These are phyloP conservation scores for Globisporangium emineosum DNA, from an alignment of 352 stramenopile species.

Conservation along the genomic window DNA sequence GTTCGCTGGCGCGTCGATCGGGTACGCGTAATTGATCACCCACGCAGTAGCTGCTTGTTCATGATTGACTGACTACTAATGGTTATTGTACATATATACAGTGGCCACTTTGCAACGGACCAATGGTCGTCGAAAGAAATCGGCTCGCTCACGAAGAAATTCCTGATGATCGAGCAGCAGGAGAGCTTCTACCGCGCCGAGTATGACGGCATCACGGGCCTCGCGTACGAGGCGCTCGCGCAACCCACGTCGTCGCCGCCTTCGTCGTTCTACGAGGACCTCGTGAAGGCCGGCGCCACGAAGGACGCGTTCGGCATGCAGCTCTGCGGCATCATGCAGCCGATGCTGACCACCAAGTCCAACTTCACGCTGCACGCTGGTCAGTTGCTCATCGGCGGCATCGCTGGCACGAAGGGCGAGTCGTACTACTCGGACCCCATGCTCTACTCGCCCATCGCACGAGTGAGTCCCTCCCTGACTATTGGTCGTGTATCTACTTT, in stretches of 20 bases:
- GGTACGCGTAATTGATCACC: conserved; percentile 27
- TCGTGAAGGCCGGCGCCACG: conserved; percentile 38
- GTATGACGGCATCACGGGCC: conserved; percentile 77
- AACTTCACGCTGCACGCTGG: conserved; percentile 58
- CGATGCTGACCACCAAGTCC: conserved; percentile 32
- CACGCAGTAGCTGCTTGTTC: background rate
- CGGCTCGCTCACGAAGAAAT: conserved; percentile 53
- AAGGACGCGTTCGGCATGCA: conserved; percentile 70
- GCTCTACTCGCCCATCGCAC: conserved; percentile 73
- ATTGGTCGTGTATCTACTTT: background rate
- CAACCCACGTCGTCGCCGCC: conserved; percentile 34
- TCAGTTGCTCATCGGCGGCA: conserved; percentile 64
- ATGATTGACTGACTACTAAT: background rate
- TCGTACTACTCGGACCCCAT: conserved; percentile 64
- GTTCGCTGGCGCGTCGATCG: conserved; percentile 64
- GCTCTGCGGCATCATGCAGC: conserved; percentile 78
- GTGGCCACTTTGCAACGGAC: conserved; percentile 69
- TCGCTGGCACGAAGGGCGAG: conserved; percentile 47
- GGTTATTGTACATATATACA: conserved; percentile 16
- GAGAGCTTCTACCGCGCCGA: conserved; percentile 69
- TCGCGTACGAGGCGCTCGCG: conserved; percentile 59
- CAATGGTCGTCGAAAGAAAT: conserved; percentile 58
- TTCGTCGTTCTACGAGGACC: conserved; percentile 53
- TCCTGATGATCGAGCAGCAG: conserved; percentile 73
- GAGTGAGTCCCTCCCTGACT: conserved; percentile 25